These are phyloP conservation scores for Fusarium annulatum DNA, from an alignment of 2,329 filamentous ascomycete species.

Conservation along the genomic window DNA sequence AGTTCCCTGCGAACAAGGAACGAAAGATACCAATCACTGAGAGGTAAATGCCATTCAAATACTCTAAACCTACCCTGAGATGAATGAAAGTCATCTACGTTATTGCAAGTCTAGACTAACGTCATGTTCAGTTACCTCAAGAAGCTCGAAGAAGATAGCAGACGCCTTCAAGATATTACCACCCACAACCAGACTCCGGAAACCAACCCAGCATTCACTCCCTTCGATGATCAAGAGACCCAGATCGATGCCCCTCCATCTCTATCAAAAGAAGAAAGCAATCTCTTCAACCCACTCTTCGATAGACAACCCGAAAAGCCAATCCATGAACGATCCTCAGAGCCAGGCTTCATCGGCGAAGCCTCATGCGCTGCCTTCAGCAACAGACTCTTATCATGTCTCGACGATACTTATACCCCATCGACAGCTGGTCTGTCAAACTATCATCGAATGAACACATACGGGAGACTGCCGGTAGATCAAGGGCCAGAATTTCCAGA, in stretches of 20 bases:
- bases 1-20: slow-evolving; percentile 54
- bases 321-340: slow-evolving; percentile 27
- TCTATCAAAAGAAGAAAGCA: slow-evolving; percentile 43
- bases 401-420: slow-evolving; percentile 43
- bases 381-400: slow-evolving; percentile 45
- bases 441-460: slow-evolving; percentile 32
- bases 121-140: slow-evolving; percentile 22
- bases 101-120: not conserved
- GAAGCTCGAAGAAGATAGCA: slow-evolving; percentile 30
- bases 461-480: not conserved
- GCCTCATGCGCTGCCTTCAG: slow-evolving; percentile 48
- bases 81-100: too few species aligned
- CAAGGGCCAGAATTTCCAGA: slow-evolving; percentile 37
- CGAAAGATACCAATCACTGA: slow-evolving; percentile 51
- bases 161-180: not conserved
- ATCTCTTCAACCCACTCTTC: slow-evolving; percentile 45
- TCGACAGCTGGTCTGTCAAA: slow-evolving; percentile 45
- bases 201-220: slow-evolving; percentile 17
- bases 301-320: slow-evolving; percentile 38
- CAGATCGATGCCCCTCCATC: slow-evolving; percentile 30
- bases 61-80: too few species aligned
- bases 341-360: slow-evolving; percentile 47
- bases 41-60: slow-evolving; percentile 4
- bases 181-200: slow-evolving; percentile 32
- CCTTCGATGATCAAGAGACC: slow-evolving; percentile 25